Conservation (phyloP, 192 early-diverging fungal genomes). For the Entomortierella chlamydospora region DNA sequence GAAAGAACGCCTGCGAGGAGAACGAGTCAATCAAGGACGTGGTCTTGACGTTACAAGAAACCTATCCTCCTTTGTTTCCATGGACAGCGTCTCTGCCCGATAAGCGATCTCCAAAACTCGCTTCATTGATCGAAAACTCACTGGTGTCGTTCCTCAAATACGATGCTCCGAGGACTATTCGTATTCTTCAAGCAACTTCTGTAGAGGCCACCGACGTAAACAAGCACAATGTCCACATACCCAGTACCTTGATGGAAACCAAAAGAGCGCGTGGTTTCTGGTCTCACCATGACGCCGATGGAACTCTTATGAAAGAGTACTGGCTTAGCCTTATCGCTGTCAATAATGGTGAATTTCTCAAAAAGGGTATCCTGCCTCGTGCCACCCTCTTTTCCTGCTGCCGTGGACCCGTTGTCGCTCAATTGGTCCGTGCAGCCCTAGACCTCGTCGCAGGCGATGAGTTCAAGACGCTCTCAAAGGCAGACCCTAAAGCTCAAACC, state of each 20-base stretch:
- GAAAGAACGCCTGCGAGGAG: constrained; percentile 10
- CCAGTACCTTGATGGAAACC: not conserved
- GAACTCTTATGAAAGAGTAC: constrained; percentile 10
- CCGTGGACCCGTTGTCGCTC: constrained; percentile 22
- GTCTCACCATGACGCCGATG: constrained; percentile 9
- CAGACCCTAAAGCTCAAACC: not conserved
- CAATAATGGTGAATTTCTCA: constrained; percentile 24
- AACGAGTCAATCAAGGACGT: constrained; percentile 36
- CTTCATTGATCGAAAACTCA: constrained; percentile 11
- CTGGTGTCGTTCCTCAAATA: constrained; percentile 19
- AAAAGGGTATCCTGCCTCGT: not conserved
- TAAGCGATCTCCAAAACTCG: constrained; percentile 19
- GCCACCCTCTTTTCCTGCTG: constrained; percentile 10
- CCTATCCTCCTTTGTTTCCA: constrained; percentile 23
- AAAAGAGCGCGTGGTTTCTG: constrained; percentile 9
- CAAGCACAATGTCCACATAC: constrained; percentile 5
- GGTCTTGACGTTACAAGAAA: constrained; percentile 31
- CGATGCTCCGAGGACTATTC: constrained; percentile 23
- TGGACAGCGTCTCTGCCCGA: constrained; percentile 12
- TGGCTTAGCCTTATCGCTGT: constrained; percentile 15
- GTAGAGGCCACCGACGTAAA: not conserved
- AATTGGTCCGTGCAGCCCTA: constrained; percentile 21
- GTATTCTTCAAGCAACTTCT: constrained; percentile 26
- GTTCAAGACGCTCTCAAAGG: constrained; percentile 1
- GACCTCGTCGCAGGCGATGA: not conserved